Evolutionary conservation across 1,284 basidiomycete species (phyloP).

Genomic region (Neonothopanus nambi): DNA sequence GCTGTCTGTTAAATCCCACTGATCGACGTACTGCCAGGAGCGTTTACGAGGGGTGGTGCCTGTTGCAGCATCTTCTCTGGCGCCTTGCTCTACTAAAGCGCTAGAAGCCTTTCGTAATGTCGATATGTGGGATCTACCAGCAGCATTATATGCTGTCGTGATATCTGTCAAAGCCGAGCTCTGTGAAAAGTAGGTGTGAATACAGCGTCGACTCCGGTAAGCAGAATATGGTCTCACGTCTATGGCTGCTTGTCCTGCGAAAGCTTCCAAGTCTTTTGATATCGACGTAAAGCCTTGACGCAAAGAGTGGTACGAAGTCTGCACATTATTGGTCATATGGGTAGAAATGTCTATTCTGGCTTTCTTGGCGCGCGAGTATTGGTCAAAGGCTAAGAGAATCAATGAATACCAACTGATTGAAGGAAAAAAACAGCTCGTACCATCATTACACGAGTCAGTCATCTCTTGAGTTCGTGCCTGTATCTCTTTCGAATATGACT

Average conservation of each 20-base stretch:
- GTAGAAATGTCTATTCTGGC: conserved; percentile 62
- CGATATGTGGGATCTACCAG: conserved; percentile 42
- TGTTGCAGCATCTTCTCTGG: conserved; percentile 60
- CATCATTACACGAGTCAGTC: conserved; percentile 44
- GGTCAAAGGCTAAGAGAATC: conserved; percentile 52
- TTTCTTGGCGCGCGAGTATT: conserved; percentile 62
- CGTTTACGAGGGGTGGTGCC: conserved; percentile 75
- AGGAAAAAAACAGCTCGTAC: conserved; percentile 33
- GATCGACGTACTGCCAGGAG: conserved; percentile 61
- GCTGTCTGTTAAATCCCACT: conserved; percentile 67
- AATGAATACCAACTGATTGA: conserved; percentile 7
- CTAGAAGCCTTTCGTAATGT: conserved; percentile 51
- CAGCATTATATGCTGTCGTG: conserved; percentile 41
- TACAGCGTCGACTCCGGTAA: conserved; percentile 1
- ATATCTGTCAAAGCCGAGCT: conserved; percentile 38
- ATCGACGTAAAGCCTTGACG: conserved; percentile 51
- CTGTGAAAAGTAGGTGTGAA: conserved; percentile 28
- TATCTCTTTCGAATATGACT: conserved; percentile 53
- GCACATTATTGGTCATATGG: conserved; percentile 47
- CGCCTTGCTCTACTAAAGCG: conserved; percentile 57
- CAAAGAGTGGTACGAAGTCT: conserved; percentile 50
- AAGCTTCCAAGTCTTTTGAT: conserved; percentile 50
- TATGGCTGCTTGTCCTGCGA: conserved; percentile 42
- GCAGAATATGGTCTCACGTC: conserved; percentile 42
- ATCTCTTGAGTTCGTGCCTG: conserved; percentile 49